phyloP scores from a whole-genome alignment of 208 protist species.

The Trypanosomatidae sp. region DNA sequence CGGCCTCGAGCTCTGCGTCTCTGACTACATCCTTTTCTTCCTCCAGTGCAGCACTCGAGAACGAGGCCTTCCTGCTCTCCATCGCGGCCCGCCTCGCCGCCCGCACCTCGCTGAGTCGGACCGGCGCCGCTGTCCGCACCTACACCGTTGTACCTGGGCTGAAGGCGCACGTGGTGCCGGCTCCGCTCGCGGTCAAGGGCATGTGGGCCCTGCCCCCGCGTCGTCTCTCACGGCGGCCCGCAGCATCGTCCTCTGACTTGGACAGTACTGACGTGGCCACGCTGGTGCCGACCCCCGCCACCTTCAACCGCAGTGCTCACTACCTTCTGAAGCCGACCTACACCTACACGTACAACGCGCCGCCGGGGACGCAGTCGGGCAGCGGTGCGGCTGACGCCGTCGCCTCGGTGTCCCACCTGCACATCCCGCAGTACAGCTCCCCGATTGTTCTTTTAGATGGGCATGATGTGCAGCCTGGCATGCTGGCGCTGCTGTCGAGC shows the following conservation, averaged over 20 bases:
- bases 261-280: too few species aligned
- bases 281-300: slow-evolving; percentile 23
- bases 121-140: slow-evolving; percentile 21
- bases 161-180: slow-evolving; percentile 44
- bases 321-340: too few species aligned
- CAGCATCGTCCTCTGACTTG: too few species aligned
- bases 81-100: slow-evolving; percentile 22
- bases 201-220: slow-evolving; percentile 69
- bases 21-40: too few species aligned
- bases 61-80: slow-evolving; percentile 10
- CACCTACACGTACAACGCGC: too few species aligned
- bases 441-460: slow-evolving; percentile 60
- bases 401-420: too few species aligned
- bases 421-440: slow-evolving; percentile 59
- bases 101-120: slow-evolving; percentile 13
- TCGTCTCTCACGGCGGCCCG: slow-evolving; percentile 6
- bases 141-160: slow-evolving; percentile 64
- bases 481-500: slow-evolving; percentile 56
- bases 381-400: too few species aligned
- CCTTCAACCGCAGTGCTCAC: slow-evolving; percentile 30
- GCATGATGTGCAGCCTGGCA: slow-evolving; percentile 43
- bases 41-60: background rate
- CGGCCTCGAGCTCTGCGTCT: too few species aligned
- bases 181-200: slow-evolving; percentile 40
- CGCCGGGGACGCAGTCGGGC: too few species aligned